Evolutionary conservation across 2,329 filamentous ascomycete genomes (phyloP).

Genomic region (Monilinia vaccinii-corymbosi): DNA sequence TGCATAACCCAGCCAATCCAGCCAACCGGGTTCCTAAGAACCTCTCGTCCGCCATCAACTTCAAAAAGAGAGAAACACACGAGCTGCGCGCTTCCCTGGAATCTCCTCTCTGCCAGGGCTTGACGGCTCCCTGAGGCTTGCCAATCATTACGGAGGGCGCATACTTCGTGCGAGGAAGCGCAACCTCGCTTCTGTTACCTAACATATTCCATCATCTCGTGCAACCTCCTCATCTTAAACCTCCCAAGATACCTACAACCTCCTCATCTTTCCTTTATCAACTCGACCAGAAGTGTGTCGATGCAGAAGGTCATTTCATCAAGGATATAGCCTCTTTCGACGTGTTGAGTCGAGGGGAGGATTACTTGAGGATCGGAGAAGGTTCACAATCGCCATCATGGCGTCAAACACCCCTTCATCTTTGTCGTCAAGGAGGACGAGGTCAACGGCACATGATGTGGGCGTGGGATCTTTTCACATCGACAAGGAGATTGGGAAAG

Average conservation of each 20-base stretch:
- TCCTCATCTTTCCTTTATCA: constrained; percentile 1
- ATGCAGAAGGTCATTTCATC: constrained; percentile 31
- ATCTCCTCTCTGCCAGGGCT: neutral
- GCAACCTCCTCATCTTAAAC: constrained; percentile 4
- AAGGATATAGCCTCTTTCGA: constrained; percentile 29
- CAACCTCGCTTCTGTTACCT: constrained; percentile 3
- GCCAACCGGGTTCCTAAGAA: constrained; percentile 3
- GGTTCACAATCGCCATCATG: constrained; percentile 24
- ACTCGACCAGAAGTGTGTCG: constrained; percentile 19
- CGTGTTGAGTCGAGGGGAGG: constrained; percentile 26
- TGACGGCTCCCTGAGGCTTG: neutral
- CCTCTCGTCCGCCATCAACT: neutral
- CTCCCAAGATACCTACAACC: constrained; percentile 6
- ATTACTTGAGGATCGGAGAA: constrained; percentile 9
- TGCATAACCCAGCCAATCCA: neutral
- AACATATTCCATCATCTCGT: constrained; percentile 1
- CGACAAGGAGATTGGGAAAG: constrained; percentile 87
- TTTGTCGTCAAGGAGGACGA: constrained; percentile 32
- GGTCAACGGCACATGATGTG: constrained; percentile 31
- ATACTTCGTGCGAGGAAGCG: neutral
- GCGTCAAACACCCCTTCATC: constrained; percentile 35
- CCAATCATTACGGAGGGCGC: neutral
- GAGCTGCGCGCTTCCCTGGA: neutral
- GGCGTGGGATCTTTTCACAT: constrained; percentile 68
- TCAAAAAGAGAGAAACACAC: neutral